A percentile compares a stretch with the other conserved stretches of the same genome.
These are phyloP conservation scores for Spiromastix sp. DNA, from an alignment of 2,329 filamentous ascomycete genomes.

Conservation along the genomic window DNA sequence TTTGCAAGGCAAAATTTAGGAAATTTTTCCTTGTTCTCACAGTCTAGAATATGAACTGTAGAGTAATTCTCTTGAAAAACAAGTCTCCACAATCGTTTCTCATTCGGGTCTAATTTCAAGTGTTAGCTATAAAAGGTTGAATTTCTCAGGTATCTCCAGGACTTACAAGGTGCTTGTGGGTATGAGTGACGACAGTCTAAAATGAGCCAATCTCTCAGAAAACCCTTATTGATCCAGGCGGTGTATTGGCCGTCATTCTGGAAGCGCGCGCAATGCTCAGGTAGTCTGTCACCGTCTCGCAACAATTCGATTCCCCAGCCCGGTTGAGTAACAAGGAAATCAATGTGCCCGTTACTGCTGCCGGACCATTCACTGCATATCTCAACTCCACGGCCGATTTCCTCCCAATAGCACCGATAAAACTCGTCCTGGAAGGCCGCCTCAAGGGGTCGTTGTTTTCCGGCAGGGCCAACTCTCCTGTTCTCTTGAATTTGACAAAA, in stretches of 20 bases:
- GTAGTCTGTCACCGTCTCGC: slow-evolving; percentile 11
- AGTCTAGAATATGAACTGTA: no score
- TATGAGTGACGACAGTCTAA: slow-evolving; percentile 10
- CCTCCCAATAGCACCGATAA: neutral
- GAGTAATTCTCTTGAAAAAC: no score
- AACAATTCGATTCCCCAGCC: slow-evolving; percentile 13
- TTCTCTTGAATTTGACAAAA: neutral
- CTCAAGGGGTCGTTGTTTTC: neutral
- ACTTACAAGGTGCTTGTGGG: slow-evolving; percentile 3
- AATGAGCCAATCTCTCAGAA: slow-evolving; percentile 12
- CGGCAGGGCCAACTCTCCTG: neutral
- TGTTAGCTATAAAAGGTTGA: no score
- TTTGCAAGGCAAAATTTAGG: no score
- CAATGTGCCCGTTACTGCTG: slow-evolving; percentile 8
- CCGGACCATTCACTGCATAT: slow-evolving; percentile 11
- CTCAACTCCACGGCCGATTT: neutral
- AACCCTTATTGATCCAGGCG: slow-evolving; percentile 9
- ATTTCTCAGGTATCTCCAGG: no score
- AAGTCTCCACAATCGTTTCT: no score
- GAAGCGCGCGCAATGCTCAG: slow-evolving; percentile 11
- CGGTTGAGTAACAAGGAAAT: slow-evolving; percentile 9
- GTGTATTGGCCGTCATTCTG: slow-evolving; percentile 7
- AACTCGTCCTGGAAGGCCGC: slow-evolving; percentile 5
- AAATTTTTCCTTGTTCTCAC: no score
- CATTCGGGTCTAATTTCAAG: no score